A percentile compares a stretch with the other conserved stretches of the same genome.
Evolutionary conservation across 2,329 filamentous ascomycete species (phyloP).

Genomic region (Colletotrichum lini): DNA sequence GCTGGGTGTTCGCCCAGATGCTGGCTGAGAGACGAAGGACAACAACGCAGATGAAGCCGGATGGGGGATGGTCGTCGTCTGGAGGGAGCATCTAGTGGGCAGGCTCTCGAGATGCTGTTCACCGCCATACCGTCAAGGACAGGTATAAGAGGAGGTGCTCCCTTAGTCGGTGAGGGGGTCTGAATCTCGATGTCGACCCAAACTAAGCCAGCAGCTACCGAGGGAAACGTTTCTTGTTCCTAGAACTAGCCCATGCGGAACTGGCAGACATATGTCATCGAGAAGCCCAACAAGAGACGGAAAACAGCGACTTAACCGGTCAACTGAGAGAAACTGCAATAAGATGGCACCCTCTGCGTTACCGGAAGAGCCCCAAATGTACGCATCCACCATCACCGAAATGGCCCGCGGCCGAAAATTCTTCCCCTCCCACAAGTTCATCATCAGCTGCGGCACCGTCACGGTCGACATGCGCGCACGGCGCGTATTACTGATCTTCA

Average conservation of each 20-base stretch:
- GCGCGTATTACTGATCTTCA: conserved; percentile 60
- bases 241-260: not conserved
- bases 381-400: conserved; percentile 28
- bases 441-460: conserved; percentile 64
- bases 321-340: not conserved
- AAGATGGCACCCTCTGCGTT: conserved; percentile 36
- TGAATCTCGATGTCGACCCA: not conserved
- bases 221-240: conserved; percentile 1
- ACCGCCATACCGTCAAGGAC: conserved; percentile 18
- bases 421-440: conserved; percentile 57
- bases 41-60: not conserved
- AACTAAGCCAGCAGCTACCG: not conserved
- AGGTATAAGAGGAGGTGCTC: conserved; percentile 16
- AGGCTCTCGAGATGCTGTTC: conserved; percentile 18
- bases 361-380: conserved; percentile 27
- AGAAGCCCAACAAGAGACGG: not conserved
- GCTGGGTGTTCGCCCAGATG: not conserved
- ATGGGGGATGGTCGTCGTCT: conserved; percentile 5
- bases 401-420: conserved; percentile 47
- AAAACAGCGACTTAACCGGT: not conserved
- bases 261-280: not conserved
- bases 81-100: not conserved
- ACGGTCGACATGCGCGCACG: conserved; percentile 55
- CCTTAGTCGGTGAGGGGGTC: conserved; percentile 2
- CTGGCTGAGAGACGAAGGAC: not conserved